phyloP scores from a whole-genome alignment of 2,329 filamentous ascomycete species.

The Leptographium flavum region DNA sequence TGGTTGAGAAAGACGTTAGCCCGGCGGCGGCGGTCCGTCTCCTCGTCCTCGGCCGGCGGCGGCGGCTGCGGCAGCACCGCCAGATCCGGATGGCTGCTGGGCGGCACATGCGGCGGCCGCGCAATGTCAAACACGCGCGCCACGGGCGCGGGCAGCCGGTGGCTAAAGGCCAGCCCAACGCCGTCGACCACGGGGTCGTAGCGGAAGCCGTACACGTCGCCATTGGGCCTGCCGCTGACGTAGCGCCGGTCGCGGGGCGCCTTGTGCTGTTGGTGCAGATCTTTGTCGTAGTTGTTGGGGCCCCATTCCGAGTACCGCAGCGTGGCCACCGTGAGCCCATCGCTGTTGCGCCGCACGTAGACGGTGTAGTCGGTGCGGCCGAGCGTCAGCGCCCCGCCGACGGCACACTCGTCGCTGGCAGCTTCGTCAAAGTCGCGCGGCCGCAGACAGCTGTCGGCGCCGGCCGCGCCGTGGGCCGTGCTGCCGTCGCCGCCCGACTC shows the following conservation, averaged over 20 bases:
- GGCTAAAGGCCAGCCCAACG: conserved; percentile 46
- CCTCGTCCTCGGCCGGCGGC: conserved; percentile 41
- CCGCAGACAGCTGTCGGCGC: conserved; percentile 55
- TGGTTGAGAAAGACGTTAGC: conserved; percentile 73
- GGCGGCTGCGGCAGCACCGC: conserved; percentile 77
- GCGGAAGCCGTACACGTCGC: conserved; percentile 68
- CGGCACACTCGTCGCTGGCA: conserved; percentile 60
- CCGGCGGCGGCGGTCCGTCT: conserved; percentile 35
- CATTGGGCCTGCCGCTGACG: conserved; percentile 76
- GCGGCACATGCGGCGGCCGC: conserved; percentile 49
- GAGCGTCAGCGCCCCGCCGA: conserved; percentile 66
- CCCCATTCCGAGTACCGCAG: conserved; percentile 91
- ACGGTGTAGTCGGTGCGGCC: conserved; percentile 85
- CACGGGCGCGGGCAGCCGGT: conserved; percentile 62
- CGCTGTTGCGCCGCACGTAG: conserved; percentile 62
- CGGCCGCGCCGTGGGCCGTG: conserved; percentile 42
- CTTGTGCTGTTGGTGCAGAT: conserved; percentile 72
- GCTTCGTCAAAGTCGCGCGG: conserved; percentile 52
- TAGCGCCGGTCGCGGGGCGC: conserved; percentile 75
- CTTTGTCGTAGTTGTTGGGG: conserved; percentile 78
- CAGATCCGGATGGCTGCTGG: conserved; percentile 57
- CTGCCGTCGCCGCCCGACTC: conserved; percentile 34
- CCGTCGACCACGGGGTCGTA: conserved; percentile 28
- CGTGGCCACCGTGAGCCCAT: conserved; percentile 67
- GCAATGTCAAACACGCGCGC: conserved; percentile 82